Evolutionary conservation across 768 basidiomycete genomes (phyloP), one percentile per base, ranked within the genome.

Genomic region (Boletus rubropictus): DNA sequence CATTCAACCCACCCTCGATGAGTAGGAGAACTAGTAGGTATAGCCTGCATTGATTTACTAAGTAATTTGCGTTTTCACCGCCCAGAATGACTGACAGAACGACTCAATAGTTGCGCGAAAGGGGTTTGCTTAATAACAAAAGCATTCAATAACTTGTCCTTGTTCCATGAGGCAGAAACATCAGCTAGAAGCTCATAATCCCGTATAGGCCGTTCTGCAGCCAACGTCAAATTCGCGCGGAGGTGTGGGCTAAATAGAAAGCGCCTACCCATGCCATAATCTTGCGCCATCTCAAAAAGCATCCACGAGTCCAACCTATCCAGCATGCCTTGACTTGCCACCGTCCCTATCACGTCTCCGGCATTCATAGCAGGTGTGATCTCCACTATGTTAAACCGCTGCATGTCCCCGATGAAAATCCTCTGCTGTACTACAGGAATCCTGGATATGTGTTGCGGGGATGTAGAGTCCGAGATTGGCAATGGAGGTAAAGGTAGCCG

Each of bases 121-220:
- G 80, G 75, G 7, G 89, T 89, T 59, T 80, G 72, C 69, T 81
- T 89, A 62, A 90, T 71, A 43, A 96, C 72, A 56, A 96, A 86
- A 20, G 79, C 76, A 57, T 94, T 95, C 56, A 87, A 71, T 49
- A 80, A 73, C 56, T 84, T 86, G 53, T 88, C 81, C 61, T 82
- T 82, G 65, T 92, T 84, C 94, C 95, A 99, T 3, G 90, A 86
- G 17, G 81, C 79, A 52, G 84, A 79, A 25, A 97, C 77, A 48
- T 89, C 86, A 7, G 77, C 68, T 1, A 96, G 62, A n/a, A 84
- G 68, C 63, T 99, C 95, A 58, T 84, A 99, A 62, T 81, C 82
- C 45, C 96, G 73, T 29, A 98, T 73, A 14, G 93, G 93, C 1
- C 95, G 85, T 66, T 99, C 95, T 93, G 60, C 12, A 55, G 42